phyloP scores from a whole-genome alignment of 768 basidiomycete species.

The Pleurotus tuoliensis region DNA sequence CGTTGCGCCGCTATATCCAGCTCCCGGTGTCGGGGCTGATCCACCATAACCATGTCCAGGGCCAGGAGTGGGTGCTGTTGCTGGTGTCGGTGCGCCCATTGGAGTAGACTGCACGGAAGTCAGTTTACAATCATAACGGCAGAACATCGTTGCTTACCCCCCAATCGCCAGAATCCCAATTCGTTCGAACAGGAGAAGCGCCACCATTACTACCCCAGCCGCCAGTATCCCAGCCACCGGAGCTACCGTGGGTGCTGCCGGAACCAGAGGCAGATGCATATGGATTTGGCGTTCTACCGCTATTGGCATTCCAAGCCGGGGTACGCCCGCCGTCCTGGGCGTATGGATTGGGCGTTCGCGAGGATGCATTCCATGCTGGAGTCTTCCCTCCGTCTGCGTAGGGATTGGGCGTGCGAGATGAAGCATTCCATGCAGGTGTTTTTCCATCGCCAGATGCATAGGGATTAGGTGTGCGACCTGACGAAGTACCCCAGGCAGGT shows the following conservation, averaged over 20 bases:
- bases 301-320: constrained; percentile 32
- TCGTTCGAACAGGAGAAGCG: constrained; percentile 26
- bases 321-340: constrained; percentile 40
- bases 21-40: constrained; percentile 34
- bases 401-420: constrained; percentile 69
- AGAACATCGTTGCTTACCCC: constrained; percentile 20
- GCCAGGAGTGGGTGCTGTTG: constrained; percentile 20
- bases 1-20: constrained; percentile 9
- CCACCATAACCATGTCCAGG: neutral
- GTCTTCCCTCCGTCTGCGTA: constrained; percentile 57
- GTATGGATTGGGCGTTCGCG: constrained; percentile 73
- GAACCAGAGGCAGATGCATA: constrained; percentile 8
- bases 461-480: constrained; percentile 65
- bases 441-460: constrained; percentile 53
- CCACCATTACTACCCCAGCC: constrained; percentile 9
- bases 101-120: constrained; percentile 52
- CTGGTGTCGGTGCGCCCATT: constrained; percentile 27
- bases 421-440: constrained; percentile 63
- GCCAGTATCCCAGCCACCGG: constrained; percentile 12
- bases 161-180: constrained; percentile 17
- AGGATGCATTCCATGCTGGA: constrained; percentile 61
- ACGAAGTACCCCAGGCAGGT: constrained; percentile 50
- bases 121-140: constrained; percentile 30
- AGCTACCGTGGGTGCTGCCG: constrained; percentile 19
- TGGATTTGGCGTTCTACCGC: constrained; percentile 5